A percentile compares a stretch with the other conserved stretches of the same genome.
Conservation (phyloP, 345 rosid genomes). For the Linum tenue region DNA sequence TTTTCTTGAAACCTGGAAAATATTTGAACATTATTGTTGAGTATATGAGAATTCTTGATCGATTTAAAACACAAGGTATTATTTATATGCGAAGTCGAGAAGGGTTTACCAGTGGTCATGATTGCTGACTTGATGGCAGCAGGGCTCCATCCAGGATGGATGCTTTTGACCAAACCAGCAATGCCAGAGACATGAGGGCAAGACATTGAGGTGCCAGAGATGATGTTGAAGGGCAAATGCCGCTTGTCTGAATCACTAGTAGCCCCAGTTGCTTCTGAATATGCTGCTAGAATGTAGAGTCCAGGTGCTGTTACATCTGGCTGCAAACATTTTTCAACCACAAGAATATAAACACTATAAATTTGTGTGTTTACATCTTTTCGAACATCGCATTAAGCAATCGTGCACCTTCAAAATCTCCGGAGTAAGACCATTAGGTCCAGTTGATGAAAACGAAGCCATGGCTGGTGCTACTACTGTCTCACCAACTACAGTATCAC, state of each 20-base stretch:
- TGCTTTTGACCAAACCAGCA: background rate
- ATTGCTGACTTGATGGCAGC: conserved; percentile 1
- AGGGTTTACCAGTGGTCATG: conserved; percentile 3
- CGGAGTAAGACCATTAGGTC: background rate
- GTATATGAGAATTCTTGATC: background rate
- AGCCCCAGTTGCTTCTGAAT: background rate
- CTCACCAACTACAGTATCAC: background rate
- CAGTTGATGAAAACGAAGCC: conserved; percentile 2
- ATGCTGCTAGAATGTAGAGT: background rate
- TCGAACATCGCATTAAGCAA: background rate
- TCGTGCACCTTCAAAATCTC: background rate
- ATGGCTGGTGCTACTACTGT: background rate
- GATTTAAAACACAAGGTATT: too few relatives aligned
- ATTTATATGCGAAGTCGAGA: too few relatives aligned
- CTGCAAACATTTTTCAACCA: background rate
- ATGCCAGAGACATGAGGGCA: conserved; percentile 2
- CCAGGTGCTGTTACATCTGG: conserved; percentile 3
- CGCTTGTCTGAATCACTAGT: background rate
- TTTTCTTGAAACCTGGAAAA: background rate
- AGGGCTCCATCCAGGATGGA: background rate
- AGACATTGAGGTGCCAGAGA: background rate
- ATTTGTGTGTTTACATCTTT: too few relatives aligned
- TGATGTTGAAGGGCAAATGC: background rate
- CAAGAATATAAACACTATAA: background rate
- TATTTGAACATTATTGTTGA: background rate